A percentile compares a stretch with the other conserved stretches of the same genome.
Evolutionary conservation across 805 yeast genomes (phyloP).

Genomic region (Starmerella tilneyi): DNA sequence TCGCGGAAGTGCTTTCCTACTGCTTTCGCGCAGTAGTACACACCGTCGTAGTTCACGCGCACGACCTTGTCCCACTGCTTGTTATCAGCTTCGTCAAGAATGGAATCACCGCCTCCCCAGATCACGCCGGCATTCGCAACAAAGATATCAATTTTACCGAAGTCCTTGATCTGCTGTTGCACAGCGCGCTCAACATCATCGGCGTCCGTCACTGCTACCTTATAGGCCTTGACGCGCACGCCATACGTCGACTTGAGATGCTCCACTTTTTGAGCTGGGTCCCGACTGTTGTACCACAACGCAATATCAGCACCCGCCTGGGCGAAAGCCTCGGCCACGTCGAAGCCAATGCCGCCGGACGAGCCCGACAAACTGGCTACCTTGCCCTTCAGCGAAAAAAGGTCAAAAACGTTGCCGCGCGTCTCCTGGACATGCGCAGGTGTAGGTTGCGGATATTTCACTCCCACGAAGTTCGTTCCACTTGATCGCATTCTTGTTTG

Average conservation of each 20-base stretch:
- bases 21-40: slow-evolving; percentile 67
- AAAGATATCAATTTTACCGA: slow-evolving; percentile 71
- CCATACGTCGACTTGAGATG: slow-evolving; percentile 47
- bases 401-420: slow-evolving; percentile 22
- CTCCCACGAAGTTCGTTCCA: not conserved
- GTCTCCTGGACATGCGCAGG: slow-evolving; percentile 20
- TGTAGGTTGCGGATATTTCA: slow-evolving; percentile 21
- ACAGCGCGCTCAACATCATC: slow-evolving; percentile 44
- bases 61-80: slow-evolving; percentile 63
- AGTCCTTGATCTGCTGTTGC: slow-evolving; percentile 48
- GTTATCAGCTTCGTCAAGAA: slow-evolving; percentile 41
- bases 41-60: slow-evolving; percentile 68
- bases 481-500: not conserved
- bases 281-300: slow-evolving; percentile 51
- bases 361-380: slow-evolving; percentile 78
- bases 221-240: slow-evolving; percentile 53
- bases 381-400: slow-evolving; percentile 43
- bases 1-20: slow-evolving; percentile 64
- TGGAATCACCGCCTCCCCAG: slow-evolving; percentile 59
- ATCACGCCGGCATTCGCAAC: slow-evolving; percentile 89
- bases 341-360: slow-evolving; percentile 75
- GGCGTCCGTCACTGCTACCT: slow-evolving; percentile 45
- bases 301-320: slow-evolving; percentile 85
- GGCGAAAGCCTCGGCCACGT: slow-evolving; percentile 72
- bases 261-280: slow-evolving; percentile 52